Percentiles rank a stretch among this genome's conserved stretches.
phyloP scores from a whole-genome alignment of 2,329 filamentous ascomycete genomes.

The Cladosporium sp. region DNA sequence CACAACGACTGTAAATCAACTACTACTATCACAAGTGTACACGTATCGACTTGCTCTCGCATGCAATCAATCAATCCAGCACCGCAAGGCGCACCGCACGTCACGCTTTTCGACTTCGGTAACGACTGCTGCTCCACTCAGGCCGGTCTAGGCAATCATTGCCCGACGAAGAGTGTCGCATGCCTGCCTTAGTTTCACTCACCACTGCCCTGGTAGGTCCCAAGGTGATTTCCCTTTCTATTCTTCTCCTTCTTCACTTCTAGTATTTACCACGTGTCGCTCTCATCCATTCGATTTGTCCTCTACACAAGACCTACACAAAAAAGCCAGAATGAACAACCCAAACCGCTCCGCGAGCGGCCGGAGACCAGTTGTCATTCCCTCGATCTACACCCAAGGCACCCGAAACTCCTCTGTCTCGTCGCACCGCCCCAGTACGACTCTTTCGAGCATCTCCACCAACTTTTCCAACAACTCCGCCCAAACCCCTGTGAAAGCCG shows the following conservation, averaged over 20 bases:
- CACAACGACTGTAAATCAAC: neutral
- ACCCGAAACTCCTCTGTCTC: neutral
- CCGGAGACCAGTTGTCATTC: conserved; percentile 13
- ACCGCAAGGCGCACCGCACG: neutral
- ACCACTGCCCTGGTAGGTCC: neutral
- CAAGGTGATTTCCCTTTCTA: neutral
- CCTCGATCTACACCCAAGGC: conserved; percentile 15
- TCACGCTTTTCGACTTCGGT: neutral
- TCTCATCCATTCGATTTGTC: neutral
- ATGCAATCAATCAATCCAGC: neutral
- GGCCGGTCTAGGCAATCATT: neutral
- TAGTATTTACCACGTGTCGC: neutral
- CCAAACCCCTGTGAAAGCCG: neutral
- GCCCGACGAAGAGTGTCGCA: conserved; percentile 5
- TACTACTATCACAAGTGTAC: neutral
- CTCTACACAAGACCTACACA: neutral
- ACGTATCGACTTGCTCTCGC: neutral
- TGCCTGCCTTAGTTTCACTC: neutral
- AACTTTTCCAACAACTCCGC: neutral
- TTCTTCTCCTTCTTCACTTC: neutral
- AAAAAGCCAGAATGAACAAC: neutral
- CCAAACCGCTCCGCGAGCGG: conserved; percentile 2
- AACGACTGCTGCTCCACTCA: conserved; percentile 4
- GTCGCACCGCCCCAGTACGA: conserved; percentile 7
- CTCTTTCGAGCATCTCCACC: conserved; percentile 16